Conservation (phyloP, 768 basidiomycete species). For the Termitomyces sp. region DNA sequence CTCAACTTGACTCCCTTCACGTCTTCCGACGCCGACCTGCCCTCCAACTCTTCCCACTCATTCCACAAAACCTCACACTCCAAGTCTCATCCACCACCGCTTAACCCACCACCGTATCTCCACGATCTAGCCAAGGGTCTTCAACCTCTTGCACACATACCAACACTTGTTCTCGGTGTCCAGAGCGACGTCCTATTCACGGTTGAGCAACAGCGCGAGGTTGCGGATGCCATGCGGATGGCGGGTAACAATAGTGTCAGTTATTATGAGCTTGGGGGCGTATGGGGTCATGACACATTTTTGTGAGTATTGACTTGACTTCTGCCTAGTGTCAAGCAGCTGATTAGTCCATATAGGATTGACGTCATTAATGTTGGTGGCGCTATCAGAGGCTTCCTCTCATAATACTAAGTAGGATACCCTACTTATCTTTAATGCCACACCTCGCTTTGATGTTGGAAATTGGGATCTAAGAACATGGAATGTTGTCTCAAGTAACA, state of each 20-base stretch:
- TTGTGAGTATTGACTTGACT: slow-evolving; percentile 48
- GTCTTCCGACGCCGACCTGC: slow-evolving; percentile 16
- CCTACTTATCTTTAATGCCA: too few species aligned
- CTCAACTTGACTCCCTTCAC: slow-evolving; percentile 50
- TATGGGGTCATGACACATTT: slow-evolving; percentile 99
- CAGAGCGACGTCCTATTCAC: slow-evolving; percentile 97
- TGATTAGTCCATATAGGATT: slow-evolving; percentile 4
- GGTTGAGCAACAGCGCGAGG: slow-evolving; percentile 94
- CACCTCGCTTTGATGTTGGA: background rate
- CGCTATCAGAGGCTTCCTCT: slow-evolving; percentile 15
- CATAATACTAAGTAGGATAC: too few species aligned
- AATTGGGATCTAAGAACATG: background rate
- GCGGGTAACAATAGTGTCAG: slow-evolving; percentile 86
- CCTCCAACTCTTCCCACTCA: slow-evolving; percentile 16
- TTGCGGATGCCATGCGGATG: slow-evolving; percentile 88
- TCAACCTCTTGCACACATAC: slow-evolving; percentile 67
- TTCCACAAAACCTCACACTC: slow-evolving; percentile 47
- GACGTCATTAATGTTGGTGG: slow-evolving; percentile 18
- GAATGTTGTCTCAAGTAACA: background rate
- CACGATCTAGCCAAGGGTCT: slow-evolving; percentile 78
- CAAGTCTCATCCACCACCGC: slow-evolving; percentile 70
- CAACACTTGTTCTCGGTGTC: slow-evolving; percentile 86
- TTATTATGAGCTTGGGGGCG: slow-evolving; percentile 96
- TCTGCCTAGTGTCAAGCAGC: background rate
- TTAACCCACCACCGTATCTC: slow-evolving; percentile 72